Base-by-base conservation (phyloP, 345 rosid species). In the Salix suchowensis region DNA sequence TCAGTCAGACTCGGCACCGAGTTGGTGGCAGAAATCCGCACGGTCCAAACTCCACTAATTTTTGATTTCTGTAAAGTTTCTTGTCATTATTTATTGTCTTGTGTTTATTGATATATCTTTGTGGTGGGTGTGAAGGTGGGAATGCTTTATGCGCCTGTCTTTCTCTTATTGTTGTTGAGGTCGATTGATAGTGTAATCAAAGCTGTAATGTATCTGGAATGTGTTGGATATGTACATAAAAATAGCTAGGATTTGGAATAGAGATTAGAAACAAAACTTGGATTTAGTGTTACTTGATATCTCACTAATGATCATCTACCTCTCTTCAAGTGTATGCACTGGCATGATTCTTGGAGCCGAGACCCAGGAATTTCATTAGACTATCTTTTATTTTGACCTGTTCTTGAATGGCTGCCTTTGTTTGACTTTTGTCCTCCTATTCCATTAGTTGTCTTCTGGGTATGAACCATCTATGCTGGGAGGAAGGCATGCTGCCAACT, bases 41-140 rank as follows among this genome's bases (percentile, higher is more conserved):
- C 50, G 84, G 82, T 68, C 87, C 88, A 28, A 87, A 81, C 54
- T 78, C 92, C 2, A 77, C 87, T 23, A 81, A 88, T 28, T 88
- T 87, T 73, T 91, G 87, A 83, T 36, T 12, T 50, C 69, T 67
- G 76, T 76, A 55, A 66, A 71, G 71, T 70, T n/a, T 40, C 44
- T 34, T 24, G 50, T 75, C 52, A 50, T 73, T 67, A 46, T 32
- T 61, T 13, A 40, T 21, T 19, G 24, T 36, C 34, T 55, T 26
- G 10, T 71, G 52, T n/a, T 54, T 30, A 42, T 40, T 19, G 37
- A 34, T 7, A 70, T 15, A 28, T 48, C 36, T 74, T 46, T 67
- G 44, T 12, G 48, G 44, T 12, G 48, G 46, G 64, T 74, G 77
- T 75, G 66, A 39, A 68, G 73, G 44, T 68, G 60, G 68, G 68